Evolutionary conservation across 2,329 filamentous ascomycete species (phyloP).

Genomic region (Aspergillus sp.): DNA sequence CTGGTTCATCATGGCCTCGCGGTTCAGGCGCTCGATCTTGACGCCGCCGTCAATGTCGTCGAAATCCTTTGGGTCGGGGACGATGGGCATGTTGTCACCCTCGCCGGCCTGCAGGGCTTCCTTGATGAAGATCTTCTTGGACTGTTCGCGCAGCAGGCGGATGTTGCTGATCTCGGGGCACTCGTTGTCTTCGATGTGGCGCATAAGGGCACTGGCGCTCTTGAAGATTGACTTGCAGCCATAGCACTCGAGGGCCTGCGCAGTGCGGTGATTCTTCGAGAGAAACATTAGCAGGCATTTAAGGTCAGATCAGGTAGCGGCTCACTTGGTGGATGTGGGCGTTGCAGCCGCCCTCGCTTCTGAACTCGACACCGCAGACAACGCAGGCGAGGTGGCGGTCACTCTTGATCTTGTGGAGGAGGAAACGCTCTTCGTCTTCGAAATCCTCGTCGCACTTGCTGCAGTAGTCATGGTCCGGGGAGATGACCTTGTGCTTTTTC

Average conservation of each 20-base stretch:
- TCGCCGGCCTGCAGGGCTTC: conserved; percentile 14
- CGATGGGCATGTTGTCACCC: conserved; percentile 1
- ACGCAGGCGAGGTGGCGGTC: conserved; percentile 45
- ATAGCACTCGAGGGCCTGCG: conserved; percentile 42
- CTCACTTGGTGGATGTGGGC: conserved; percentile 44
- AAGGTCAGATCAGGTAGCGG: not conserved
- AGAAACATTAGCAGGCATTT: not conserved
- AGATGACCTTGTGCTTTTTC: conserved; percentile 42
- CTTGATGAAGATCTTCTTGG: conserved; percentile 42
- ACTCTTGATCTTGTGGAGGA: conserved; percentile 41
- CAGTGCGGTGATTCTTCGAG: conserved; percentile 38
- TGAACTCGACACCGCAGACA: conserved; percentile 49
- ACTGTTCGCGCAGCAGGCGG: conserved; percentile 41
- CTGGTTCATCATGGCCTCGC: conserved; percentile 12
- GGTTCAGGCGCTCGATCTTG: conserved; percentile 7
- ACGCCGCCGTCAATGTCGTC: conserved; percentile 18
- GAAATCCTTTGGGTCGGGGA: conserved; percentile 3
- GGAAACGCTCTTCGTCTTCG: conserved; percentile 33
- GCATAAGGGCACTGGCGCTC: conserved; percentile 41
- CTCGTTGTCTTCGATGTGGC: conserved; percentile 46
- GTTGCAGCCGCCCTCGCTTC: conserved; percentile 42
- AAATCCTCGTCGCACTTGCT: conserved; percentile 38
- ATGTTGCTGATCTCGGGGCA: conserved; percentile 37
- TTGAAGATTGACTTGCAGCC: conserved; percentile 41
- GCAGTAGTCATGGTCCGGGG: conserved; percentile 34